phyloP scores from a whole-genome alignment of 148 eudicot species.

The Rhododendron mucronatum region DNA sequence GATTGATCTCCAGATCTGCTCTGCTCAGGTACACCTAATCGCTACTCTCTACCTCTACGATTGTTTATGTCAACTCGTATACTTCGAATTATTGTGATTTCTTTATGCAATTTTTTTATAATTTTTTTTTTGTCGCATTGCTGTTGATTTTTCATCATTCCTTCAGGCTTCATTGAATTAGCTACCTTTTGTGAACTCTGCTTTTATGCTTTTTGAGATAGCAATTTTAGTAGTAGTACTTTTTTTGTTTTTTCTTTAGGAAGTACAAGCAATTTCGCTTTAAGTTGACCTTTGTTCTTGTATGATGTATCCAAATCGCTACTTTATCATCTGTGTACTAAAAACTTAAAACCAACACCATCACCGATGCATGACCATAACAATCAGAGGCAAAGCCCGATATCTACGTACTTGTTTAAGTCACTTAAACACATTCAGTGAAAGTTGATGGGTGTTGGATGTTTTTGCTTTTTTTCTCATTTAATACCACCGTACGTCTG shows the following conservation, averaged over 20 bases:
- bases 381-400: background rate
- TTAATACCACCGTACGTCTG: no score
- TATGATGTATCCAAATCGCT: background rate
- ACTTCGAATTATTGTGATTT: background rate
- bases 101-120: background rate
- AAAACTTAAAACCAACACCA: background rate
- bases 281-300: background rate
- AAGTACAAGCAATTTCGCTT: background rate
- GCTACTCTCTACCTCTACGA: background rate
- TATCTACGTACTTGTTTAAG: background rate
- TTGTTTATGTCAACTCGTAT: background rate
- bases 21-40: constrained; percentile 55
- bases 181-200: background rate
- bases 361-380: background rate
- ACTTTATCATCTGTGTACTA: no score
- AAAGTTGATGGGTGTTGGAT: background rate
- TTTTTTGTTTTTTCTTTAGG: background rate
- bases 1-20: constrained; percentile 52
- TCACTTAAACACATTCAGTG: background rate
- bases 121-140: background rate
- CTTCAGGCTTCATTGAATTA: no score
- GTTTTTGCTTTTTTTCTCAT: no score
- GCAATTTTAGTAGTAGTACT: background rate
- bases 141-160: background rate
- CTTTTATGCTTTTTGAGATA: background rate